Evolutionary conservation across 352 stramenopile genomes (phyloP).

Genomic region (Globisporangium recalcitrans): DNA sequence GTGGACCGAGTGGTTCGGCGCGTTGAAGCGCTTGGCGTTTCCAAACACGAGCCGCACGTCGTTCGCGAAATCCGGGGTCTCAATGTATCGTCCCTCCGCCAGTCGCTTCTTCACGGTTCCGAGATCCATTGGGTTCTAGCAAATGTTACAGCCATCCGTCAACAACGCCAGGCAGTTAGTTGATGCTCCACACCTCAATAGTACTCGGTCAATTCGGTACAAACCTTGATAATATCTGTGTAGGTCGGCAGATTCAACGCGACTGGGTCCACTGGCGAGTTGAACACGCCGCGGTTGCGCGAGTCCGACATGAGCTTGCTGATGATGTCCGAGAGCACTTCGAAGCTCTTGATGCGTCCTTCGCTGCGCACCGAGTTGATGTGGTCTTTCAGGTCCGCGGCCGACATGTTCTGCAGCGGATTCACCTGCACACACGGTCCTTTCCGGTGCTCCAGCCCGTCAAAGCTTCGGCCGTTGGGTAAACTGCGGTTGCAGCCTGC

Average conservation of each 20-base stretch:
- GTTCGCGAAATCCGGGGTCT: conserved; percentile 68
- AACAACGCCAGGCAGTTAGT: background rate
- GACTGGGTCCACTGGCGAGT: conserved; percentile 66
- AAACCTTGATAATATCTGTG: conserved; percentile 47
- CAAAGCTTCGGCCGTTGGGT: conserved; percentile 29
- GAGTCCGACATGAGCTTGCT: conserved; percentile 68
- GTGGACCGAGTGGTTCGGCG: conserved; percentile 69
- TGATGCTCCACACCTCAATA: background rate
- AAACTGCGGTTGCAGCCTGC: conserved; percentile 54
- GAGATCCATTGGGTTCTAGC: conserved; percentile 88
- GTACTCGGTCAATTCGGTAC: background rate
- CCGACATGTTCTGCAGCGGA: conserved; percentile 58
- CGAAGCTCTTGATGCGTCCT: conserved; percentile 53
- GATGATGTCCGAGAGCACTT: conserved; percentile 60
- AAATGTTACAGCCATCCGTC: background rate
- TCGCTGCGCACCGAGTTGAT: conserved; percentile 67
- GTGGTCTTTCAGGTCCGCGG: conserved; percentile 47
- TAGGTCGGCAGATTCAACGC: conserved; percentile 71
- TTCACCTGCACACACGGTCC: conserved; percentile 26
- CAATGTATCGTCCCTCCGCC: conserved; percentile 74
- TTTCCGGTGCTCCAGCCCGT: conserved; percentile 9
- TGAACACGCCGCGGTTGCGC: conserved; percentile 74
- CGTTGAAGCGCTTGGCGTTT: conserved; percentile 89
- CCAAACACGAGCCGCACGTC: conserved; percentile 87
- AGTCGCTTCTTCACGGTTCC: conserved; percentile 85